Percentiles rank a stretch among this genome's conserved stretches.
Conservation (phyloP, 129 eudicot species). For the Dittrichia graveolens region DNA sequence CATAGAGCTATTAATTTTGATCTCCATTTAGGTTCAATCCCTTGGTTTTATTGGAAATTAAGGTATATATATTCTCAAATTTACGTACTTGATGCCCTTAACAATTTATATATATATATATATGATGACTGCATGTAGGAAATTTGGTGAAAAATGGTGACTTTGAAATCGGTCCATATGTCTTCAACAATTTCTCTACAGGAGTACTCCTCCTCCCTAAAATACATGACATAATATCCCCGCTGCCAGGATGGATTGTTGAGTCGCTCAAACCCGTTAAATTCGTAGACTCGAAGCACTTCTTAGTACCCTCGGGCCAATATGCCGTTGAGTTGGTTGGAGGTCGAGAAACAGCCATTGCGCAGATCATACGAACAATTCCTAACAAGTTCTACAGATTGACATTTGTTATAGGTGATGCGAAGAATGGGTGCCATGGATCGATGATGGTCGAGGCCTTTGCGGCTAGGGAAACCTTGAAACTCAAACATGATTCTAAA, state of each 20-base stretch:
- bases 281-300: conserved; percentile 57
- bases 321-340: conserved; percentile 64
- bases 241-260: conserved; percentile 73
- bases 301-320: conserved; percentile 52
- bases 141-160: conserved; percentile 64
- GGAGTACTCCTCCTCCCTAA: conserved; percentile 68
- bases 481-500: conserved; percentile 34
- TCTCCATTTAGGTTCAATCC: too few species aligned
- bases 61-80: too few species aligned
- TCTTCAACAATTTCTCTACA: conserved; percentile 52
- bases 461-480: conserved; percentile 52
- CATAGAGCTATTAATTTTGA: too few species aligned
- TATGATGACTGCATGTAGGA: conserved; percentile 26
- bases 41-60: too few species aligned
- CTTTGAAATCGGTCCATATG: conserved; percentile 68
- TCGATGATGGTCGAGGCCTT: conserved; percentile 68
- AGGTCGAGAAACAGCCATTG: conserved; percentile 69
- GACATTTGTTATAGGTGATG: conserved; percentile 56
- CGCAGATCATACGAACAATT: conserved; percentile 50
- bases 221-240: conserved; percentile 49
- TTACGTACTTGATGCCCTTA: not conserved
- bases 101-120: not conserved
- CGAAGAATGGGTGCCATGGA: conserved; percentile 60
- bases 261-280: conserved; percentile 72
- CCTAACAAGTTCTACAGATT: conserved; percentile 49